Conservation (phyloP, 78 protist genomes). For the Dictyostelium firmibasis region DNA sequence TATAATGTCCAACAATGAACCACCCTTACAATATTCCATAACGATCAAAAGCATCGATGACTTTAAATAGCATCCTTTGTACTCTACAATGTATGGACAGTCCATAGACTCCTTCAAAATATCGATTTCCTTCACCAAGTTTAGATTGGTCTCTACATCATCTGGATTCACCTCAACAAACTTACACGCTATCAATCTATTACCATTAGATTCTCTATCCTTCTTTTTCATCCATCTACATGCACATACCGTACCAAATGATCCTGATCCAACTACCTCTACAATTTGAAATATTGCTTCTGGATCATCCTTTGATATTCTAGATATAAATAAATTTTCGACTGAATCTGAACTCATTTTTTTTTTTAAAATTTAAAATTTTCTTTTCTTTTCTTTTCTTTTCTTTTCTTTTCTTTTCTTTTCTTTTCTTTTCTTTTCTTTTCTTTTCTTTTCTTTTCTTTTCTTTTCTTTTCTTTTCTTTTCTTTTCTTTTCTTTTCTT, state of each 20-base stretch:
- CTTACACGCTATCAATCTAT: constrained; percentile 64
- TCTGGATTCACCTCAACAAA: constrained; percentile 63
- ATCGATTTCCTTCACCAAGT: constrained; percentile 73
- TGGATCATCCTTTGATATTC: constrained; percentile 77
- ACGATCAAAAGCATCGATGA: constrained; percentile 56
- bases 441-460: background rate
- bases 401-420: too few relatives aligned
- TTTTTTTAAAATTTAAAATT: too few relatives aligned
- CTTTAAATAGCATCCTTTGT: constrained; percentile 77
- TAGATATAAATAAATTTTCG: constrained; percentile 40
- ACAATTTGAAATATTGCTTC: constrained; percentile 73
- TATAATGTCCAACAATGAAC: constrained; percentile 48
- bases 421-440: background rate
- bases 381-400: background rate
- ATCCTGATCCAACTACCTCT: constrained; percentile 65
- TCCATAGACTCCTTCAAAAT: constrained; percentile 61
- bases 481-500: background rate
- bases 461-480: background rate
- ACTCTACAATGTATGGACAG: constrained; percentile 80
- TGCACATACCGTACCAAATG: constrained; percentile 79
- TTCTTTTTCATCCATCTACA: constrained; percentile 75
- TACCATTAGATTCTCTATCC: constrained; percentile 56
- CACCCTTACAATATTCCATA: constrained; percentile 81
- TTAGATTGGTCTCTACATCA: constrained; percentile 46
- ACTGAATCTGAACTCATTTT: constrained; percentile 21